Evolutionary conservation across 208 protist genomes (phyloP), one percentile per base, ranked within the genome.

Genomic region (Trypanosoma scelopori): DNA sequence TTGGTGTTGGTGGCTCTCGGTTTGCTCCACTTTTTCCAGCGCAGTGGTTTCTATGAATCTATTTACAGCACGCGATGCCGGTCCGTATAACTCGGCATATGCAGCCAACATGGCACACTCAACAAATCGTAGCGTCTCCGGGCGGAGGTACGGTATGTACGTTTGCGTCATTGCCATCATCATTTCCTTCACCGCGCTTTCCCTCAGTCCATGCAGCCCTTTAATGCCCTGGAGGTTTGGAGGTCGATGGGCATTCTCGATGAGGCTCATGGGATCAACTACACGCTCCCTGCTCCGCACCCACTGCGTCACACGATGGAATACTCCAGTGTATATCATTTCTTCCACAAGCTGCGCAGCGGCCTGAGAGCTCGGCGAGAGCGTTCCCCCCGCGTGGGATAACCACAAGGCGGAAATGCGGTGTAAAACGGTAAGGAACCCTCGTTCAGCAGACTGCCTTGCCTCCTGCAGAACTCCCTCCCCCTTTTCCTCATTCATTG

Each of bases 1-100:
- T 32, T 39, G 37, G 16, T 60, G 32, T 25, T 57, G 63, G 43
- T 71, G 39, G 28, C 51, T 45, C 9, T 2, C 35, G 16, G 23
- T 32, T 50, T 42, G 23, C 12, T 45, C 46, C 22, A 13, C 25
- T 22, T 1, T 15, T 18, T 48, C 62, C 18, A 7, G 22, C 49
- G 55, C 11, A n/a, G 42, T 16, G 20, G 30, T 15, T 41, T 65
- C 42, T 12, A 79, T 51, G 25, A 76, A 71, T 11, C 47, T 35
- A 30, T 57, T 42, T 23, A 67, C 62, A 2, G 74, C 79, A 25
- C 70, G 71, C 9, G 76, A 52, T 27, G 67, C 71, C 9, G 74
- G 74, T 35, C 80, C 85, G 75, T 92, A 95, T n/a, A 92, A 56
- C 62, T 92, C 85, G 7, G 84, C 82, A 62, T 92, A 90, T 23